Conservation (phyloP, 345 rosid genomes). For the Pistacia integerrima region DNA sequence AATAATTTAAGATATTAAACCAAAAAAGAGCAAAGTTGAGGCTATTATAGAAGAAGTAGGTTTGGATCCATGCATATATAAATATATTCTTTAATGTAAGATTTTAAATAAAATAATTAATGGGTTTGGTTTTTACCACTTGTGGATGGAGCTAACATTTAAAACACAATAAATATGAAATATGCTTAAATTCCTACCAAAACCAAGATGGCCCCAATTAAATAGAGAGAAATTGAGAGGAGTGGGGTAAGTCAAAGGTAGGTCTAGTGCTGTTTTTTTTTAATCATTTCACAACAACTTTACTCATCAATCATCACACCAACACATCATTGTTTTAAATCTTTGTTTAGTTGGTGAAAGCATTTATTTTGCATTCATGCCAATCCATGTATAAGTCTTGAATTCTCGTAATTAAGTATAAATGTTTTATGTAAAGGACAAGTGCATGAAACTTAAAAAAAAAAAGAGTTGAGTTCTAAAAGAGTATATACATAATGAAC, state of each 20-base stretch:
- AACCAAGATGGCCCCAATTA: slow-evolving; percentile 18
- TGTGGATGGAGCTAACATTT: slow-evolving; percentile 2
- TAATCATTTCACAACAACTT: slow-evolving; percentile 34
- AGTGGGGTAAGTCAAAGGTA: slow-evolving; percentile 31
- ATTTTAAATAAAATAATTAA: slow-evolving; percentile 4
- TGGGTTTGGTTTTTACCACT: neutral
- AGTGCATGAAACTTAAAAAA: too few species aligned
- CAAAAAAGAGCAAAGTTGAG: neutral
- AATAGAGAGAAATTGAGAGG: neutral
- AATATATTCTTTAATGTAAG: neutral
- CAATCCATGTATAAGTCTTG: too few species aligned
- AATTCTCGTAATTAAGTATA: too few species aligned
- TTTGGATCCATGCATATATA: neutral
- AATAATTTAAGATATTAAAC: neutral
- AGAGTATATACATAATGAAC: too few species aligned
- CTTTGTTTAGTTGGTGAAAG: neutral
- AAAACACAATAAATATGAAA: neutral
- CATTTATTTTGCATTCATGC: neutral
- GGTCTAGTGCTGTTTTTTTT: slow-evolving; percentile 30
- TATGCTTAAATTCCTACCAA: slow-evolving; percentile 6
- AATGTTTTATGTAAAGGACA: too few species aligned
- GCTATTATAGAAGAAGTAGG: neutral
- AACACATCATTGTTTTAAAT: neutral
- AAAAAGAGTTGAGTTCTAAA: too few species aligned
- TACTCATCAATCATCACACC: slow-evolving; percentile 12